phyloP scores from a whole-genome alignment of 2,329 filamentous ascomycete genomes.

The Fusarium protoensiforme region DNA sequence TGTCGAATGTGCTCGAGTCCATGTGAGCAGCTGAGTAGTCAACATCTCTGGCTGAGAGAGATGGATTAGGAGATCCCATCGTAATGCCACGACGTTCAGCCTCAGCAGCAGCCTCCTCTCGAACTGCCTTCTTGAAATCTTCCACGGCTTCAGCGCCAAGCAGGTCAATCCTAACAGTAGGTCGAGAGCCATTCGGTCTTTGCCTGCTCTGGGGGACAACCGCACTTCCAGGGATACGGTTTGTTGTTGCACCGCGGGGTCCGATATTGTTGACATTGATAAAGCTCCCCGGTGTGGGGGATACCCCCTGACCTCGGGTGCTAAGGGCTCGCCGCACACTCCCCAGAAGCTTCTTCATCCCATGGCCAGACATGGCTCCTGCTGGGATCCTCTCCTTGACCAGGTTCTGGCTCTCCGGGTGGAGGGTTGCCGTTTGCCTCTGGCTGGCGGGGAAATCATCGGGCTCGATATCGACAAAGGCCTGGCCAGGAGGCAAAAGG shows the following conservation, averaged over 20 bases:
- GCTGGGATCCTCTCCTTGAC: conserved; percentile 61
- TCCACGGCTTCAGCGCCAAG: conserved; percentile 82
- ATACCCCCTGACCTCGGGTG: conserved; percentile 60
- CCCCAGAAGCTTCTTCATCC: conserved; percentile 87
- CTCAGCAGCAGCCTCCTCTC: conserved; percentile 66
- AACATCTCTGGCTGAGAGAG: conserved; percentile 44
- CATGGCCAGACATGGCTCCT: conserved; percentile 74
- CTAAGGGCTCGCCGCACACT: conserved; percentile 87
- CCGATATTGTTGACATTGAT: conserved; percentile 61
- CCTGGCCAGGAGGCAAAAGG: conserved; percentile 82
- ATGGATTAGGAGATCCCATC: conserved; percentile 39
- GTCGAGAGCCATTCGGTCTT: conserved; percentile 55
- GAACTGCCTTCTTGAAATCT: conserved; percentile 81
- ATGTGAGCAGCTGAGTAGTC: conserved; percentile 59
- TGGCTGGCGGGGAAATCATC: conserved; percentile 59
- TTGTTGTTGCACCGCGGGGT: conserved; percentile 64
- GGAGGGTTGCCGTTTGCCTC: conserved; percentile 66
- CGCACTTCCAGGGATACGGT: conserved; percentile 68
- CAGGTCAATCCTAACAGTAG: conserved; percentile 79
- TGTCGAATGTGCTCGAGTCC: conserved; percentile 53
- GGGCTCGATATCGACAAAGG: conserved; percentile 77
- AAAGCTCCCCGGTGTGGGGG: conserved; percentile 59
- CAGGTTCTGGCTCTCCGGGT: conserved; percentile 51
- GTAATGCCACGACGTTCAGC: conserved; percentile 41
- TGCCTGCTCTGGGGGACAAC: conserved; percentile 67